Evolutionary conservation across 2,329 filamentous ascomycete species (phyloP).

Genomic region (Mollisiaceae sp.): DNA sequence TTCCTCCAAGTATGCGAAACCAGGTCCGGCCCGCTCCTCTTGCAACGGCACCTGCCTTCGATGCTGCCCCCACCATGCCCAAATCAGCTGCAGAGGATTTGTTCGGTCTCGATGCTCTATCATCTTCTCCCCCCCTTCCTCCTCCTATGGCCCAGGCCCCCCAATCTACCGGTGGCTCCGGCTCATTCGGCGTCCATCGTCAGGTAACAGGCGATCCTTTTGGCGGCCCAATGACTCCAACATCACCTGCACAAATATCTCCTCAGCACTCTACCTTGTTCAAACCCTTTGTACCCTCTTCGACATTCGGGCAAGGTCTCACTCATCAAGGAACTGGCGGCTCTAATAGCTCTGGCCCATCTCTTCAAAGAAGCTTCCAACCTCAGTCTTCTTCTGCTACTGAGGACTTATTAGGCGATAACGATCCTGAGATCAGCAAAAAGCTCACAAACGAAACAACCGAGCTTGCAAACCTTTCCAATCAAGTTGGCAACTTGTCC

Average conservation of each 20-base stretch:
- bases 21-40: constrained; percentile 55
- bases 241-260: constrained; percentile 36
- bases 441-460: constrained; percentile 88
- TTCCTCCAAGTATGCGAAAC: constrained; percentile 84
- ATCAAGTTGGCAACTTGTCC: constrained; percentile 88
- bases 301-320: constrained; percentile 86
- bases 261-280: constrained; percentile 54
- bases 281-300: constrained; percentile 91
- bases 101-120: constrained; percentile 84
- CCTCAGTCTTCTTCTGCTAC: constrained; percentile 57
- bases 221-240: constrained; percentile 35
- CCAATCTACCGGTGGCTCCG: constrained; percentile 77
- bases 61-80: constrained; percentile 53
- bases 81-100: constrained; percentile 92
- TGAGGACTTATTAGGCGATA: constrained; percentile 90
- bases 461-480: constrained; percentile 93
- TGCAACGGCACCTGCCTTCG: constrained; percentile 50
- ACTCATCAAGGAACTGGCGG: constrained; percentile 75
- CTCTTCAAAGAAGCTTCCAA: constrained; percentile 45
- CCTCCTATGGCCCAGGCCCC: constrained; percentile 59
- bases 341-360: constrained; percentile 45
- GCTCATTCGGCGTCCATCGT: constrained; percentile 51
- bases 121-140: constrained; percentile 49
- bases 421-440: constrained; percentile 85
- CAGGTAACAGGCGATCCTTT: constrained; percentile 11